Evolutionary conservation across 2,329 filamentous ascomycete genomes (phyloP), one percentile per base, ranked within the genome.

Genomic region (Graphium sp.): DNA sequence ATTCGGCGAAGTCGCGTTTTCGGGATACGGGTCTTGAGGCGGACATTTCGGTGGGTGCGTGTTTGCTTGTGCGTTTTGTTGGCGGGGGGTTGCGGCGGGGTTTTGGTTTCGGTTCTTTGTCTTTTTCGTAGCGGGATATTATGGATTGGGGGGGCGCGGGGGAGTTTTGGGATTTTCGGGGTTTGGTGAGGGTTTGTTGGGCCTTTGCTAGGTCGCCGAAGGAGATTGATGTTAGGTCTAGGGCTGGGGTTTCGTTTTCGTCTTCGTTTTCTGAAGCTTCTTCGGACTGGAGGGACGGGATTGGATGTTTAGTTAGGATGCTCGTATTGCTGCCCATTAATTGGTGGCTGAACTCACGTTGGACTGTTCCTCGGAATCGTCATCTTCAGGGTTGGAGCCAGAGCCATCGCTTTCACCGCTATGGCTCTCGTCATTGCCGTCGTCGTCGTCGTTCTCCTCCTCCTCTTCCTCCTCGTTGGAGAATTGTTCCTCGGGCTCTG

Each of bases 171-270:
- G 31, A 27, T 32, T 42, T 45, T 15, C 40, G 43, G 8, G 39
- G 34, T 15, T 44, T 25, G 27, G 44, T 39, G 18, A 92, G 53
- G 0, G 72, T 66, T 22, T 74, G 74, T 55, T 92, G 82, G 2
- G 84, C 85, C 58, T 82, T 81, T 37, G 81, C 82, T 22, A 94
- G 61, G n/a, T 81, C 80, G 36, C 84, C 85, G 44, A 95, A 94
- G 15, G 84, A 89, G 38, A 94, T 71, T 35, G 62, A 59, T 7
- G 67, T 56, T 24, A 62, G 52, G 33, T 64, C 59, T 32, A 62
- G 42, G 2, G 37, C 21, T 17, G 34, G 30, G 12, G 32, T 34
- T 14, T 57, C 49, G 13, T 47, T 48, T 10, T 50, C 44, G 20
- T 40, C 43, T n/a, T 50, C 45, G 15, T 39, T 38, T 9, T 53